Conservation (phyloP, 176 grass and related monocot genomes). For the Olyra latifolia region DNA sequence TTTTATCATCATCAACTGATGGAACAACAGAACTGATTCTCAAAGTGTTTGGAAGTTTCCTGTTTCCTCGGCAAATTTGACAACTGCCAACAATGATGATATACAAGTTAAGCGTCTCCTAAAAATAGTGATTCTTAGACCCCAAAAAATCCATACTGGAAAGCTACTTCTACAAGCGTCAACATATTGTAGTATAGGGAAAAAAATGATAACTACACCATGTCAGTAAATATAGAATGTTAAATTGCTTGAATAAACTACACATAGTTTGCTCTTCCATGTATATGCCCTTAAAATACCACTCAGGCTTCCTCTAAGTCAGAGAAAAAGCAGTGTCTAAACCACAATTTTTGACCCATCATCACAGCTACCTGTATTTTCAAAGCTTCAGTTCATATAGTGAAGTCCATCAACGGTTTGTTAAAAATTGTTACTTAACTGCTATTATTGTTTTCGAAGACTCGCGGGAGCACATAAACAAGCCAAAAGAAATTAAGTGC, state of each 20-base stretch:
- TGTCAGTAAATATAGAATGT: too few species aligned
- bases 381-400: not conserved
- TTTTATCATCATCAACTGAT: conserved; percentile 35
- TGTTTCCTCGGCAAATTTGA: conserved; percentile 90
- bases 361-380: not conserved
- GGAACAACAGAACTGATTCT: conserved; percentile 53
- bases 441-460: not conserved
- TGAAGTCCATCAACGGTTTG: not conserved
- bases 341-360: not conserved
- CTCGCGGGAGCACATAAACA: not conserved
- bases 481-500: not conserved
- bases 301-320: not conserved
- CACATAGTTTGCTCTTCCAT: not conserved
- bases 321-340: not conserved
- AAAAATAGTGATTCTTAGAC: not conserved
- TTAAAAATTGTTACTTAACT: not conserved
- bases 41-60: conserved; percentile 91
- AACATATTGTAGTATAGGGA: not conserved
- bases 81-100: conserved; percentile 44
- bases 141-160: not conserved
- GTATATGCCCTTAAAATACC: not conserved
- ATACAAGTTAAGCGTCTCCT: not conserved
- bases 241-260: not conserved
- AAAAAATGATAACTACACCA: not conserved
- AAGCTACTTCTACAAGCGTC: not conserved